Evolutionary conservation across 768 basidiomycete genomes (phyloP).

Genomic region (Mycena metata): DNA sequence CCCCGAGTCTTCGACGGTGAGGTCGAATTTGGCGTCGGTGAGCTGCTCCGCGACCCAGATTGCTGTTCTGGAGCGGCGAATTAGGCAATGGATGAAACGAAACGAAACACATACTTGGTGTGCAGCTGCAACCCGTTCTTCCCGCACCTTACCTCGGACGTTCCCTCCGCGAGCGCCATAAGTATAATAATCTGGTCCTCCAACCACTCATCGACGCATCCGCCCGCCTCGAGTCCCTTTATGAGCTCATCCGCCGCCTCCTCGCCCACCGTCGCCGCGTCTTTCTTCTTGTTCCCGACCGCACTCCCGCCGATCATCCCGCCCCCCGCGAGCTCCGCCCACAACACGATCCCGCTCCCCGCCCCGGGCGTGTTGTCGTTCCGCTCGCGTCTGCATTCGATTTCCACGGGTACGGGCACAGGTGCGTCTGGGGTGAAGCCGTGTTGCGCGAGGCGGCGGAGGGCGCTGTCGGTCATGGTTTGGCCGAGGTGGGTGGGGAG

Average conservation of each 20-base stretch:
- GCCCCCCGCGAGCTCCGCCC: slow-evolving; percentile 79
- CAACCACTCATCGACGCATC: slow-evolving; percentile 79
- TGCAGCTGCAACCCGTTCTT: slow-evolving; percentile 74
- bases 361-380: slow-evolving; percentile 64
- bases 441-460: slow-evolving; percentile 52
- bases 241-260: slow-evolving; percentile 73
- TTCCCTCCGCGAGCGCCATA: slow-evolving; percentile 78
- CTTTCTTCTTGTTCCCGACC: slow-evolving; percentile 65
- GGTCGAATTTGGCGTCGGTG: slow-evolving; percentile 73
- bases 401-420: slow-evolving; percentile 52
- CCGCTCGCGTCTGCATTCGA: slow-evolving; percentile 57
- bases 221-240: slow-evolving; percentile 70
- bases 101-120: slow-evolving; percentile 62
- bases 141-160: slow-evolving; percentile 67
- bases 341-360: slow-evolving; percentile 80
- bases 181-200: slow-evolving; percentile 87
- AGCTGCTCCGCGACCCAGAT: slow-evolving; percentile 81
- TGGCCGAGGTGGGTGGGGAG: slow-evolving; percentile 69
- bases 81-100: slow-evolving; percentile 4
- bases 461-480: slow-evolving; percentile 70
- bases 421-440: slow-evolving; percentile 47
- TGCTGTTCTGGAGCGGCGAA: slow-evolving; percentile 61
- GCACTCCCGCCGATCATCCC: slow-evolving; percentile 80
- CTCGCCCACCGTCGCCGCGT: slow-evolving; percentile 64
- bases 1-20: slow-evolving; percentile 59